These are phyloP conservation scores for Rhypophila decipiens DNA, from an alignment of 495 filamentous ascomycete species.

Conservation along the genomic window DNA sequence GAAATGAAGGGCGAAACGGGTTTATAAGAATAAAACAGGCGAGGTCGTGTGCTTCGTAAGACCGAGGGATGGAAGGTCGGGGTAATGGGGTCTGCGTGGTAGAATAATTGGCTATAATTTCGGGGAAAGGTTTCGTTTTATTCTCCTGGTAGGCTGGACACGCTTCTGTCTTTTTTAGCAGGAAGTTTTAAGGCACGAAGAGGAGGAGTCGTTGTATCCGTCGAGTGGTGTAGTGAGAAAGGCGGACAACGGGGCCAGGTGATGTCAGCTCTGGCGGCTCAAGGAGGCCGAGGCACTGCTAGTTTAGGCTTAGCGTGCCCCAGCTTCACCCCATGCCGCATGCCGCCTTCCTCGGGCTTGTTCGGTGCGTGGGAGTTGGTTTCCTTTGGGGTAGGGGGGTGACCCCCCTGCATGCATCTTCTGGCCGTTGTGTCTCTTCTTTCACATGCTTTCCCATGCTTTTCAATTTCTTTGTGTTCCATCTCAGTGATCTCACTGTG, in stretches of 20 bases:
- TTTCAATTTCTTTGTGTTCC: neutral
- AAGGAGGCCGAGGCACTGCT: slow-evolving; percentile 30
- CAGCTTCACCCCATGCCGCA: too few relatives aligned
- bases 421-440: slow-evolving; percentile 6
- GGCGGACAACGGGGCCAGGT: slow-evolving; percentile 19
- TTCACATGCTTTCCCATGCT: slow-evolving; percentile 17
- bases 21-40: too few relatives aligned
- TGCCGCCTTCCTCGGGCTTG: neutral
- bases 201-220: too few relatives aligned
- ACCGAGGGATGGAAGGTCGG: too few relatives aligned
- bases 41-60: too few relatives aligned
- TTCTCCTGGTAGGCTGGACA: too few relatives aligned
- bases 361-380: slow-evolving; percentile 4
- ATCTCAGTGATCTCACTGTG: neutral
- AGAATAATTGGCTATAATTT: too few relatives aligned
- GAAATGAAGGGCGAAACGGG: too few relatives aligned
- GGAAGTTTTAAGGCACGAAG: neutral
- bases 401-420: slow-evolving; percentile 6
- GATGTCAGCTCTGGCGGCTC: slow-evolving; percentile 28
- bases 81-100: too few relatives aligned
- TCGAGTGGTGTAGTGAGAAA: too few relatives aligned
- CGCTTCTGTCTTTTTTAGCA: neutral
- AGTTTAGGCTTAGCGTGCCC: slow-evolving; percentile 20
- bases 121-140: too few relatives aligned
- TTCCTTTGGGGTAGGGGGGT: neutral